Percentiles rank a stretch among this genome's conserved stretches.
Evolutionary conservation across 2,329 filamentous ascomycete genomes (phyloP).

Genomic region (Alternaria gansuensis): DNA sequence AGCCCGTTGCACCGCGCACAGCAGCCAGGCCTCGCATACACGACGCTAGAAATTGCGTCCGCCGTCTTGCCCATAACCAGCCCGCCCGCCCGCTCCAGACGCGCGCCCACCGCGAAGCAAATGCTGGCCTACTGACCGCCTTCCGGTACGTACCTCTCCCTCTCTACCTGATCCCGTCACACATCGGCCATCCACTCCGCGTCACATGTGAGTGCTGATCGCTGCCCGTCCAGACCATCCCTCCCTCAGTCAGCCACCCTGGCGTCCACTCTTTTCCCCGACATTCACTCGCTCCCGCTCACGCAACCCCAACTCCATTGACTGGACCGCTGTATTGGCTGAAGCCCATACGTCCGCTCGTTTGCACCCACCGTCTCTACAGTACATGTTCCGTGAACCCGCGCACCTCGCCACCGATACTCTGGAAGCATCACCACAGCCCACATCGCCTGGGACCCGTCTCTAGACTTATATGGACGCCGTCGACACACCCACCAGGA

Average conservation of each 20-base stretch:
- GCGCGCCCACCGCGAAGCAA: conserved; percentile 28
- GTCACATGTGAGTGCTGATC: conserved; percentile 39
- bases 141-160: conserved; percentile 39
- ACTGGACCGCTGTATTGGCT: conserved; percentile 45
- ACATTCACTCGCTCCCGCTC: conserved; percentile 40
- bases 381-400: conserved; percentile 38
- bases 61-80: conserved; percentile 23
- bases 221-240: conserved; percentile 34
- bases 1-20: conserved; percentile 32
- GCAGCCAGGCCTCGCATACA: conserved; percentile 12
- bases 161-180: background rate
- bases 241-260: conserved; percentile 46
- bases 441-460: conserved; percentile 24
- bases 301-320: conserved; percentile 43
- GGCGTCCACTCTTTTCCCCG: conserved; percentile 56
- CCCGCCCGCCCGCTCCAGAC: conserved; percentile 23
- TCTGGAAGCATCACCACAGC: conserved; percentile 33
- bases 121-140: conserved; percentile 48
- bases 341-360: conserved; percentile 45
- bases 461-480: conserved; percentile 43
- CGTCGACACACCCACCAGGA: conserved; percentile 29
- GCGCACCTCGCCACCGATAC: conserved; percentile 33
- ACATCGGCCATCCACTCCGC: background rate
- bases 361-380: conserved; percentile 46
- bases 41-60: conserved; percentile 25